Evolutionary conservation across 495 filamentous ascomycete species (phyloP).

Genomic region (Talaromyces adpressus): DNA sequence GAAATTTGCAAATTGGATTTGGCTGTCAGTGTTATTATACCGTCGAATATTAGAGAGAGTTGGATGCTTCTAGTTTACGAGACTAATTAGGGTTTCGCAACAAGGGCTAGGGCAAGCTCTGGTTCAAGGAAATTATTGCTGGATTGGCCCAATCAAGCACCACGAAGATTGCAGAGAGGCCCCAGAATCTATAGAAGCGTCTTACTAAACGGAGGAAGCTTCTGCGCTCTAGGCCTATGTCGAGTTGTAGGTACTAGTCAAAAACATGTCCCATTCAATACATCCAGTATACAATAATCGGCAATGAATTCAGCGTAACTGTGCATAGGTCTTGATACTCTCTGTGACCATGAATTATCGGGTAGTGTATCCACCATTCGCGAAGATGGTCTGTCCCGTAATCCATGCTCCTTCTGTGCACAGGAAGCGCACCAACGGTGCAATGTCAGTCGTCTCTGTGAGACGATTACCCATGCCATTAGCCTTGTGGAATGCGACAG

Average conservation of each 20-base stretch:
- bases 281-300: not conserved
- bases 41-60: not conserved
- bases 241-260: not conserved
- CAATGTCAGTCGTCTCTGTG: constrained; percentile 27
- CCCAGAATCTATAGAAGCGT: not conserved
- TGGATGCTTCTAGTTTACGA: not conserved
- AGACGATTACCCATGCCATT: constrained; percentile 27
- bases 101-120: not conserved
- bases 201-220: not conserved
- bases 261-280: not conserved
- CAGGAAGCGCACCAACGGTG: constrained; percentile 30
- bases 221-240: not conserved
- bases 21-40: not conserved
- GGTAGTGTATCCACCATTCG: constrained; percentile 33
- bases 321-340: not conserved
- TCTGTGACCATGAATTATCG: constrained; percentile 12
- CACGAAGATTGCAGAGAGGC: not conserved
- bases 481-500: constrained; percentile 25
- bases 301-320: not conserved
- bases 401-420: constrained; percentile 32
- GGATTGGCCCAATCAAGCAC: no score
- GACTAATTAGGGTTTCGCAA: not conserved
- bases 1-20: no score
- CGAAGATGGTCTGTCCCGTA: constrained; percentile 35
- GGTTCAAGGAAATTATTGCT: not conserved